Percentiles rank a stretch among this genome's conserved stretches.
phyloP scores from a whole-genome alignment of 2,329 filamentous ascomycete species.

The Stachybotrys elegans region DNA sequence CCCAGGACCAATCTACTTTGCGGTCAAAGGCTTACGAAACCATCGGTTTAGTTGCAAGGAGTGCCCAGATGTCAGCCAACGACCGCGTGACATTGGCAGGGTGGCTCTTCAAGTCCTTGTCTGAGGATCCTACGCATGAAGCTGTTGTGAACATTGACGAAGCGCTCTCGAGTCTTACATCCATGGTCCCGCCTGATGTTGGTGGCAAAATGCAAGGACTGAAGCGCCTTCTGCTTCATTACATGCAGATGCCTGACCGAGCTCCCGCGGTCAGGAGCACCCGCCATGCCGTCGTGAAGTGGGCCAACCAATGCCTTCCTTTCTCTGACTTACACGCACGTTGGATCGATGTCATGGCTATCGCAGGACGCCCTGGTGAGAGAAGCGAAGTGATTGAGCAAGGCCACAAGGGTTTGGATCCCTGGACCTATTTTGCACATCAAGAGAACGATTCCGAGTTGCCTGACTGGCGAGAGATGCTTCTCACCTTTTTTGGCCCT shows the following conservation, averaged over 20 bases:
- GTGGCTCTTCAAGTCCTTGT: constrained; percentile 81
- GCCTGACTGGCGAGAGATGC: constrained; percentile 49
- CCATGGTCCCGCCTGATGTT: constrained; percentile 32
- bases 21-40: constrained; percentile 85
- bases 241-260: constrained; percentile 54
- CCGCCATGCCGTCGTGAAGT: constrained; percentile 78
- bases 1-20: constrained; percentile 58
- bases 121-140: constrained; percentile 69
- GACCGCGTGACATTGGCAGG: constrained; percentile 51
- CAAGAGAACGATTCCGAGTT: constrained; percentile 33
- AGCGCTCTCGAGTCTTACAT: constrained; percentile 69
- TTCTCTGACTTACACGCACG: constrained; percentile 74
- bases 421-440: constrained; percentile 47
- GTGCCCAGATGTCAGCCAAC: constrained; percentile 50
- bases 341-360: constrained; percentile 83
- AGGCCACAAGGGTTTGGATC: constrained; percentile 79
- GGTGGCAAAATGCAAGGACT: constrained; percentile 28
- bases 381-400: constrained; percentile 84
- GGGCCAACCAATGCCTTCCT: constrained; percentile 81
- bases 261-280: constrained; percentile 62
- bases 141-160: constrained; percentile 87
- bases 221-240: constrained; percentile 57
- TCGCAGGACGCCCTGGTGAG: constrained; percentile 61
- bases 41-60: constrained; percentile 73
- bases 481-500: constrained; percentile 41